phyloP scores from a whole-genome alignment of 2,329 filamentous ascomycete genomes.

The Phyllosticta capitalensis region DNA sequence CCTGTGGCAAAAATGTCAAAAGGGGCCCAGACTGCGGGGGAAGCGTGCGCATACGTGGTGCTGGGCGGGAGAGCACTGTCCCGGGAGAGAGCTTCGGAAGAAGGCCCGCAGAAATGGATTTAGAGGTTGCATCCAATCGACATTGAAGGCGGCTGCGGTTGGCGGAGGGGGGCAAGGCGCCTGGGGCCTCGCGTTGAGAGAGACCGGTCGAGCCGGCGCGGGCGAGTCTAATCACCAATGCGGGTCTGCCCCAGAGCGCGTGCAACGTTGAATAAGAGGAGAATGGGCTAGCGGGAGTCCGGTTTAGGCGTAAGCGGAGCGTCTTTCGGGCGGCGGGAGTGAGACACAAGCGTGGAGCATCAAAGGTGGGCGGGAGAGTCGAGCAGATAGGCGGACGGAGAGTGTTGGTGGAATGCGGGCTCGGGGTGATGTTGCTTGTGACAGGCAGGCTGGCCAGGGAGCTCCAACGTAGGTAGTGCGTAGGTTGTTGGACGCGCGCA shows the following conservation, averaged over 20 bases:
- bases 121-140: constrained; percentile 86
- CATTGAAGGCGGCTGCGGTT: constrained; percentile 14
- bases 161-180: constrained; percentile 7
- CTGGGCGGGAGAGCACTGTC: constrained; percentile 84
- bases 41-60: constrained; percentile 54
- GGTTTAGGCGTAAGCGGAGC: constrained; percentile 1
- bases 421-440: background rate
- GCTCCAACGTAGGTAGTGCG: background rate
- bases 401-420: background rate
- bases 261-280: constrained; percentile 1
- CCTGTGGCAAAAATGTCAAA: constrained; percentile 28
- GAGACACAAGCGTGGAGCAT: background rate
- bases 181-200: constrained; percentile 8
- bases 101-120: constrained; percentile 98
- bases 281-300: background rate
- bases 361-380: background rate
- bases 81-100: constrained; percentile 87
- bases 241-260: background rate
- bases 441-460: background rate
- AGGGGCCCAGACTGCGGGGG: constrained; percentile 8
- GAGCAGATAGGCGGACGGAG: background rate
- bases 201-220: constrained; percentile 10
- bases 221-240: constrained; percentile 1
- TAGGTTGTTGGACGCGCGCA: background rate
- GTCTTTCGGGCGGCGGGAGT: background rate